Percentiles rank a stretch among this genome's conserved stretches.
Conservation (phyloP, 306 rosid species). For the Cicer arietinum region DNA sequence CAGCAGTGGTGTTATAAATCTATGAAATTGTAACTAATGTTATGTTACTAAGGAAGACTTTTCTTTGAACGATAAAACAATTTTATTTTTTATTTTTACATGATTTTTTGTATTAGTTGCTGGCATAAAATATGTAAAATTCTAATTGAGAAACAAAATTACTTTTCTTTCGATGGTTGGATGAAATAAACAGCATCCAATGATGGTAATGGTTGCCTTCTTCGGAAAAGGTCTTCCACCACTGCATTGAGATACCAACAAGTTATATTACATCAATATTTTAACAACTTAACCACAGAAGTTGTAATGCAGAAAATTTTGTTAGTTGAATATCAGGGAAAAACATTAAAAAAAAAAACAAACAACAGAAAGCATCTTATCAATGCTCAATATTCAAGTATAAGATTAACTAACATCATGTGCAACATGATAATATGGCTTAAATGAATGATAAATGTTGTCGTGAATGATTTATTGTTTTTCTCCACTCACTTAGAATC, state of each 20-base stretch:
- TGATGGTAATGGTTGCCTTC: slow-evolving; percentile 96
- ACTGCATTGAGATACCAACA: slow-evolving; percentile 60
- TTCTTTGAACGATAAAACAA: neutral
- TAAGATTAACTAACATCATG: slow-evolving; percentile 8
- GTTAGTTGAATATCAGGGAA: slow-evolving; percentile 4
- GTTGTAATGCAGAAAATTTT: slow-evolving; percentile 1
- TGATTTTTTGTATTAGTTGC: neutral
- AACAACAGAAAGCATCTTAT: slow-evolving; percentile 31
- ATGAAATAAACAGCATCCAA: slow-evolving; percentile 90
- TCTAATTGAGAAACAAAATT: slow-evolving; percentile 43
- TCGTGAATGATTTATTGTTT: neutral
- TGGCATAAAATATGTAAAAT: slow-evolving; percentile 4
- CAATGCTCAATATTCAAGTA: neutral
- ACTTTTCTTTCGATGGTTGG: slow-evolving; percentile 95
- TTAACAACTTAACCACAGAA: slow-evolving; percentile 15
- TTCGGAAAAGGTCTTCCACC: slow-evolving; percentile 95
- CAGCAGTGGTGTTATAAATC: too few species aligned
- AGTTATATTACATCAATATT: slow-evolving; percentile 30
- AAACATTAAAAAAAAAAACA: neutral
- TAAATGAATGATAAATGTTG: slow-evolving; percentile 14
- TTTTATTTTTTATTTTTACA: slow-evolving; percentile 12
- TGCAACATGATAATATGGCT: slow-evolving; percentile 30
- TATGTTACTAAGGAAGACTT: too few species aligned
- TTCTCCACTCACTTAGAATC: neutral
- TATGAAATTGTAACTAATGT: too few species aligned